phyloP scores from a whole-genome alignment of 2,329 filamentous ascomycete genomes.

The Hymenoscyphus repandus region DNA sequence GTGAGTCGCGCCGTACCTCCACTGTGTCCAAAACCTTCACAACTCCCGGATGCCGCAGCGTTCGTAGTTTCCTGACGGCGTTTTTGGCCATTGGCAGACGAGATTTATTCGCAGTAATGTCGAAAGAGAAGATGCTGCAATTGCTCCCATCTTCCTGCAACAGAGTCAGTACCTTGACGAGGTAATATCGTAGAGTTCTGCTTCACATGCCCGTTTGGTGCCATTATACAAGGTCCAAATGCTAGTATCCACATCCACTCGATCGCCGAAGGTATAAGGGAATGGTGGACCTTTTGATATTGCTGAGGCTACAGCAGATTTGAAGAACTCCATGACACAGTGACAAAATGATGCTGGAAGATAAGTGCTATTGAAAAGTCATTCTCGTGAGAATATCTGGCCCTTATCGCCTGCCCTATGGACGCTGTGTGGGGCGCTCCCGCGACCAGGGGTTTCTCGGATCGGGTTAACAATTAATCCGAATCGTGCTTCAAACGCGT shows the following conservation, averaged over 20 bases:
- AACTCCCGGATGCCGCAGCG: constrained; percentile 87
- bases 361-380: background rate
- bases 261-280: constrained; percentile 87
- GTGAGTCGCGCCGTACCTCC: constrained; percentile 54
- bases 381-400: constrained; percentile 1
- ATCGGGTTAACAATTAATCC: no score
- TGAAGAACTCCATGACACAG: constrained; percentile 83
- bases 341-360: constrained; percentile 2
- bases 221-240: constrained; percentile 97
- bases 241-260: constrained; percentile 85
- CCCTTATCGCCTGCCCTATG: constrained; percentile 6
- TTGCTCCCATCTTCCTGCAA: constrained; percentile 82
- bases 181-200: background rate
- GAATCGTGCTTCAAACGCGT: background rate
- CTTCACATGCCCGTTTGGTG: constrained; percentile 65
- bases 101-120: constrained; percentile 73
- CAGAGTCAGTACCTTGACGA: constrained; percentile 12
- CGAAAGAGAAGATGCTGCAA: constrained; percentile 97
- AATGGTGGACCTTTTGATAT: constrained; percentile 94
- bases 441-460: no score
- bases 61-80: constrained; percentile 88
- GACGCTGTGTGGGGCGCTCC: no score
- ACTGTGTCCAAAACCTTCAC: constrained; percentile 92
- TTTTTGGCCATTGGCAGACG: constrained; percentile 85
- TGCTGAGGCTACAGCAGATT: constrained; percentile 93